Conservation (phyloP, 768 basidiomycete species). For the Boletus subparvulus region DNA sequence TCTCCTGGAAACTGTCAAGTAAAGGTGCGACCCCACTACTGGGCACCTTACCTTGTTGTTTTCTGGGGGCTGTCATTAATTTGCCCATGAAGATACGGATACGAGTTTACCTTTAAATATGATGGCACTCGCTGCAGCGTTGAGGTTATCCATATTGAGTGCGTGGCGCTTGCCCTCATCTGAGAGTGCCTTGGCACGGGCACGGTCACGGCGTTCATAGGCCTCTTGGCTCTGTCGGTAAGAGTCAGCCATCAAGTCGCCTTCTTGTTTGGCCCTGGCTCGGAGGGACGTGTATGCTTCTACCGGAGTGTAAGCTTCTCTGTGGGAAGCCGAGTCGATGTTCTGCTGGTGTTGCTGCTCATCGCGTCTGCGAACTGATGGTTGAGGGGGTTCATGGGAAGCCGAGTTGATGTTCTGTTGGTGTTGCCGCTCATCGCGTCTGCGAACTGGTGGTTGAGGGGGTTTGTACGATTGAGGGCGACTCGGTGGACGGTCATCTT, state of each 20-base stretch:
- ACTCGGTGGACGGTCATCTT: slow-evolving; percentile 1
- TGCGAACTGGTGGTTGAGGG: background rate
- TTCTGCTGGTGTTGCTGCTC: slow-evolving; percentile 4
- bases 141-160: slow-evolving; percentile 68
- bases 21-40: background rate
- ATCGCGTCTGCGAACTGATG: slow-evolving; percentile 5
- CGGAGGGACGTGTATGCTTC: slow-evolving; percentile 61
- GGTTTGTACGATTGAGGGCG: background rate
- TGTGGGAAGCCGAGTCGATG: background rate
- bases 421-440: slow-evolving; percentile 9
- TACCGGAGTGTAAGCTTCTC: background rate
- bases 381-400: background rate
- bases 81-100: slow-evolving; percentile 12
- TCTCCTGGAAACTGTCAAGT: slow-evolving; percentile 43
- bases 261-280: slow-evolving; percentile 71
- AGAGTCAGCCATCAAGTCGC: slow-evolving; percentile 66
- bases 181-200: slow-evolving; percentile 75
- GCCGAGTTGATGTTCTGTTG: background rate
- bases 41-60: slow-evolving; percentile 61
- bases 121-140: slow-evolving; percentile 80
- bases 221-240: slow-evolving; percentile 72
- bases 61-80: slow-evolving; percentile 40
- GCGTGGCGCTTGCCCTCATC: slow-evolving; percentile 78
- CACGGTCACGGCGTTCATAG: slow-evolving; percentile 70
- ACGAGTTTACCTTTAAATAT: slow-evolving; percentile 59